Evolutionary conservation across 1,284 basidiomycete genomes (phyloP), one percentile per base, ranked within the genome.

Genomic region (Laetiporus sulphureus): DNA sequence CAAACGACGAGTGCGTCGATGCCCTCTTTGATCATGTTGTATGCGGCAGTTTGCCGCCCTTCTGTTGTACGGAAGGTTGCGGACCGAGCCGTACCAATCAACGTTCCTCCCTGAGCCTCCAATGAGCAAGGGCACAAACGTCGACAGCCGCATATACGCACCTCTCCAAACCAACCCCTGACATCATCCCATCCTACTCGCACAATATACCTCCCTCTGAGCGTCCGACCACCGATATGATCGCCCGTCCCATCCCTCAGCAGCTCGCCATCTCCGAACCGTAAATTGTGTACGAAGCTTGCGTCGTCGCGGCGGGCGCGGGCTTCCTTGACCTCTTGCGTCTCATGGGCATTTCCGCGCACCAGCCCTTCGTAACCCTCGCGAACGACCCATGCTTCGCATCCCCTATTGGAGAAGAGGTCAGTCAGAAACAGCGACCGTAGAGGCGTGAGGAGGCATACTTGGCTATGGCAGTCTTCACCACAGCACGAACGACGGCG

Each of bases 101-200:
- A 72, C 0, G 95, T 99, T 36, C 95, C 96, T 44, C 96, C 96
- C 81, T 91, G 45, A 13, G 25, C 25, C 25, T 7, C 8, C 8
- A 13, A 7, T 8, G 25, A 7, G 25, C 25, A 27, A 27, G 25
- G 25, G 25, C 8, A 7, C 7, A 13, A 30, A 16, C 19, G 42
- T n/a, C n/a, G n/a, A n/a, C 30, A 24, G 30, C 11, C 25, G 61
- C 27, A 24, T 22, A 10, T 27, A 62, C 73, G 49, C 48, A 83
- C 88, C 73, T 94, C 80, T 32, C 85, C 79, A 57, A 95, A 85
- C 91, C 94, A 99, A 4, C 91, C 91, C 24, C 91, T 73, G 19
- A 98, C 95, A 65, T 99, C 96, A 59, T 99, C 96, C 89, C 95
- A 99, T 4, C 95, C 96, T 3, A 97, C 94, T 46, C 91, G 75